Percentiles rank a stretch among this genome's conserved stretches.
phyloP scores from a whole-genome alignment of 2,329 filamentous ascomycete species.

The Paecilomyces variotii region DNA sequence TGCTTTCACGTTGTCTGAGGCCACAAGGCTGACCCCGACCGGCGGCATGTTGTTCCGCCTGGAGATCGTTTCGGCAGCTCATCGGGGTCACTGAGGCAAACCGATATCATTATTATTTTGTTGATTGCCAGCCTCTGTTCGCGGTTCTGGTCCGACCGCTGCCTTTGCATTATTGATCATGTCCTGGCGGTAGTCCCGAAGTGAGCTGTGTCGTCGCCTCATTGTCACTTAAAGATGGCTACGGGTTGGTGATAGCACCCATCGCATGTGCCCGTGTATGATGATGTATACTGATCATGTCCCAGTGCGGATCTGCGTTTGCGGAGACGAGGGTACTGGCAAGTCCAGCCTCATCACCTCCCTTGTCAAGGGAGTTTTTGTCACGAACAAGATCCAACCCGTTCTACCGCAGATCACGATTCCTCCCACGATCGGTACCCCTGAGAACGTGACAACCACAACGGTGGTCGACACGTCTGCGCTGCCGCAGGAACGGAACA shows the following conservation, averaged over 20 bases:
- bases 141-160: background rate
- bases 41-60: background rate
- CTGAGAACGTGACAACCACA: conserved; percentile 93
- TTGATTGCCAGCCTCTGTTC: background rate
- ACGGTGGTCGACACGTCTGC: conserved; percentile 91
- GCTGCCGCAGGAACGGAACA: conserved; percentile 83
- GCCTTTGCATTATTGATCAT: background rate
- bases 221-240: conserved; percentile 4
- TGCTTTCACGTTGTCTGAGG: background rate
- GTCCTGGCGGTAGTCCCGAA: background rate
- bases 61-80: background rate
- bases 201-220: background rate
- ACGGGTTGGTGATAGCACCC: conserved; percentile 3
- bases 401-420: conserved; percentile 93
- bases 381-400: conserved; percentile 89
- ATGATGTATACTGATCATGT: background rate
- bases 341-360: conserved; percentile 92
- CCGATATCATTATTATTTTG: background rate
- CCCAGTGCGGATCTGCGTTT: conserved; percentile 83
- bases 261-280: background rate
- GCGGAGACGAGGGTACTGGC: conserved; percentile 91
- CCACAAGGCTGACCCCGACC: background rate
- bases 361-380: conserved; percentile 94
- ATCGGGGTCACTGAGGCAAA: background rate
- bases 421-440: conserved; percentile 83